Percentiles rank a stretch among this genome's conserved stretches.
These are phyloP conservation scores for Diaporthe citrichinensis DNA, from an alignment of 2,329 filamentous ascomycete species.

Conservation along the genomic window DNA sequence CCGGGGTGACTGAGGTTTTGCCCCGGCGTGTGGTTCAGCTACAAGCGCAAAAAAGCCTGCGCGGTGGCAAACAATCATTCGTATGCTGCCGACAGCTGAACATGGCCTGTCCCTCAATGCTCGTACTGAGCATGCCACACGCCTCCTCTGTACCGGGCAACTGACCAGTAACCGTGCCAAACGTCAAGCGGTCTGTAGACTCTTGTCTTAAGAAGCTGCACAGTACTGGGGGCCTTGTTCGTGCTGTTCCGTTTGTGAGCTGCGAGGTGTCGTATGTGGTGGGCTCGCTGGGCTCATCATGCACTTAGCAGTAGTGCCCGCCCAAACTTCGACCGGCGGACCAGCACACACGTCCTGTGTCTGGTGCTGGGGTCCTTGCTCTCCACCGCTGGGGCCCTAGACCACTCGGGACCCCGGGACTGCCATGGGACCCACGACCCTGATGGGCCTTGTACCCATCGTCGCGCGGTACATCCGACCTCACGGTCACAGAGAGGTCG, in stretches of 20 bases:
- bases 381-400: constrained; percentile 38
- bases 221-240: constrained; percentile 31
- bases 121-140: constrained; percentile 29
- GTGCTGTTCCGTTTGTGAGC: constrained; percentile 38
- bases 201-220: constrained; percentile 30
- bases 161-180: constrained; percentile 34
- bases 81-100: constrained; percentile 36
- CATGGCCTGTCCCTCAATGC: constrained; percentile 26
- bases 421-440: constrained; percentile 41
- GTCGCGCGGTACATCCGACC: constrained; percentile 44
- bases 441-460: constrained; percentile 42
- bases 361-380: constrained; percentile 29
- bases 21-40: constrained; percentile 1
- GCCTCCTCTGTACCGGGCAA: constrained; percentile 20
- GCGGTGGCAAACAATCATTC: constrained; percentile 38
- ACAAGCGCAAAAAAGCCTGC: constrained; percentile 20
- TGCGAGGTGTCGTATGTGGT: constrained; percentile 42
- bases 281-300: constrained; percentile 37
- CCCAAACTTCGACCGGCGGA: constrained; percentile 33
- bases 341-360: constrained; percentile 34
- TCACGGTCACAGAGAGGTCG: constrained; percentile 40
- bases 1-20: background rate
- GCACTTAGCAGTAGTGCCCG: constrained; percentile 31
- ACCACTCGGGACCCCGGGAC: constrained; percentile 42
- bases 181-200: constrained; percentile 17